Conservation (phyloP, 768 basidiomycete species). For the Pisolithus marmoratus region DNA sequence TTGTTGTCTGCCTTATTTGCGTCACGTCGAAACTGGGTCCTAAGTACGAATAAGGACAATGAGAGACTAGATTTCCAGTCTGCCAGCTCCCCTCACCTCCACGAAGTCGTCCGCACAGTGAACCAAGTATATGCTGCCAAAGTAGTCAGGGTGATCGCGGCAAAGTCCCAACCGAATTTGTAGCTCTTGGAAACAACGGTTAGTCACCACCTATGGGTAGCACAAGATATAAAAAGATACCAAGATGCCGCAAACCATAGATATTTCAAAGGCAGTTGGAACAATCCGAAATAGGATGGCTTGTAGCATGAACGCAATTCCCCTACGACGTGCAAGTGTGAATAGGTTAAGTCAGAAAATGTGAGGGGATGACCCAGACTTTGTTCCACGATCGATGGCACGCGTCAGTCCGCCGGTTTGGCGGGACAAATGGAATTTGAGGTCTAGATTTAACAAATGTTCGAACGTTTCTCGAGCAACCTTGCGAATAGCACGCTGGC, state of each 20-base stretch:
- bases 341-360: neutral
- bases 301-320: conserved; percentile 92
- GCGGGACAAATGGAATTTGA: conserved; percentile 86
- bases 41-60: conserved; percentile 22
- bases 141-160: conserved; percentile 79
- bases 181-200: conserved; percentile 57
- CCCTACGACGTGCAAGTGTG: conserved; percentile 42
- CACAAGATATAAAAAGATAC: conserved; percentile 31
- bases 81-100: conserved; percentile 56
- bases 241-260: conserved; percentile 95
- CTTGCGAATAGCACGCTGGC: conserved; percentile 89
- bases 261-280: conserved; percentile 93
- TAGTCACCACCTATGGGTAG: neutral
- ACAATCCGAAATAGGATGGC: conserved; percentile 92
- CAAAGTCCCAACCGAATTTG: conserved; percentile 97
- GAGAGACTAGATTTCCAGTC: neutral
- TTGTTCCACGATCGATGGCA: conserved; percentile 96
- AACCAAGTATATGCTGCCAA: conserved; percentile 96
- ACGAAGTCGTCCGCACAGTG: conserved; percentile 91
- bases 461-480: conserved; percentile 96
- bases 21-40: conserved; percentile 88
- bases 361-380: conserved; percentile 44
- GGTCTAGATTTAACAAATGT: conserved; percentile 84
- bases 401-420: conserved; percentile 96
- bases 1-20: conserved; percentile 97